A percentile compares a stretch with the other conserved stretches of the same genome.
Evolutionary conservation across 345 rosid species (phyloP).

Genomic region (Eucalyptus sp.): DNA sequence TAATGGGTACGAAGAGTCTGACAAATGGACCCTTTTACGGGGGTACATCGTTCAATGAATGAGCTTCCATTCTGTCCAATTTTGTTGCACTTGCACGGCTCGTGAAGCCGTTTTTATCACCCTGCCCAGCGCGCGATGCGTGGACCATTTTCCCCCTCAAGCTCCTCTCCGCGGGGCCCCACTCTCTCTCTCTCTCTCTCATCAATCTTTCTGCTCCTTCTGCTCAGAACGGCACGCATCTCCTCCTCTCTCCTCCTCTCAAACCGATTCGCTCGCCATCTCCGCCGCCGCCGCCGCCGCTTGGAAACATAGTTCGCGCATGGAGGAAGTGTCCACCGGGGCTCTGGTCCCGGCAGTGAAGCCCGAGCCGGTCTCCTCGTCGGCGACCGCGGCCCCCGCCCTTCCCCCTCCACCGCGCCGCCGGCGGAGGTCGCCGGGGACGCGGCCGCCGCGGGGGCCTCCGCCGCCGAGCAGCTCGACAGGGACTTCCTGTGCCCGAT

Average conservation of each 20-base stretch:
- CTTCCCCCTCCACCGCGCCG: not conserved
- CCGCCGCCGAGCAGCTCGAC: conserved; percentile 31
- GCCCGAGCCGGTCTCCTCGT: conserved; percentile 12
- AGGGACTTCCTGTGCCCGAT: conserved; percentile 89
- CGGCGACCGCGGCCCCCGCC: not conserved
- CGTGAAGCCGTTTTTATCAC: not conserved
- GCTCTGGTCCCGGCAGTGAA: conserved; percentile 57
- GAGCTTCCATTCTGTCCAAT: too few relatives aligned
- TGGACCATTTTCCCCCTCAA: conserved; percentile 4
- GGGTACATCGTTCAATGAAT: too few relatives aligned
- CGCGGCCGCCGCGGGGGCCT: not conserved
- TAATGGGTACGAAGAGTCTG: too few relatives aligned
- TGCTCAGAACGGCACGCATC: not conserved
- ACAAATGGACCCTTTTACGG: too few relatives aligned
- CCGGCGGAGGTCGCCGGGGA: not conserved
- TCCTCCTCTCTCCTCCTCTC: not conserved
- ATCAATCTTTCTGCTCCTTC: not conserved
- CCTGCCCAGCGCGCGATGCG: not conserved
- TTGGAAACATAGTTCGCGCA: not conserved
- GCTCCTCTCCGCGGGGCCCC: not conserved
- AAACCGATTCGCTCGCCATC: not conserved
- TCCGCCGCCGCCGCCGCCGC: not conserved
- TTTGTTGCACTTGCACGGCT: too few relatives aligned
- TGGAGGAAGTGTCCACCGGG: conserved; percentile 38
- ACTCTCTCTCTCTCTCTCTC: not conserved